These are phyloP conservation scores for Orbilia javanica DNA, from an alignment of 2,329 filamentous ascomycete genomes.

Conservation along the genomic window DNA sequence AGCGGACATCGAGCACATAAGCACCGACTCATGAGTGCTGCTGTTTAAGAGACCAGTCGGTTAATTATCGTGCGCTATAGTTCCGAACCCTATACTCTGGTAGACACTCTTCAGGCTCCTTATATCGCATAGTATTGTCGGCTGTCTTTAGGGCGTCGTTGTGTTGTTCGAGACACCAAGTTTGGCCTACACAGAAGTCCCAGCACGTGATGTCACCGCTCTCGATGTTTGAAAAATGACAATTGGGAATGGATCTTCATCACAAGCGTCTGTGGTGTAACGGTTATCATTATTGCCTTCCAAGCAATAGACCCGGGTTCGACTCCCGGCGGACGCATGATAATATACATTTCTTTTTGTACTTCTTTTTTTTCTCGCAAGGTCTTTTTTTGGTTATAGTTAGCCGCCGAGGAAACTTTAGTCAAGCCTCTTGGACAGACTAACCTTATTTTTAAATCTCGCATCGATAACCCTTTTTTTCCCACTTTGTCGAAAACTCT, in stretches of 20 bases:
- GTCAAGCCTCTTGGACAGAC: too few relatives aligned
- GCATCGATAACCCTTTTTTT: too few relatives aligned
- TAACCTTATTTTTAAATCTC: too few relatives aligned
- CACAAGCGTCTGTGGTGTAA: slow-evolving; percentile 24
- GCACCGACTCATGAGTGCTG: too few relatives aligned
- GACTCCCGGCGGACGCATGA: slow-evolving; percentile 20
- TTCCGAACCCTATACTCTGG: neutral
- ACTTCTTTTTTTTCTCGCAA: neutral
- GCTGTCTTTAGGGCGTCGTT: neutral
- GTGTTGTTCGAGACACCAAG: neutral
- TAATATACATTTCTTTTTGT: neutral
- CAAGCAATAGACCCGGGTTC: slow-evolving; percentile 26
- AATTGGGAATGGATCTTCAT: neutral
- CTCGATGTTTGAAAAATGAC: neutral
- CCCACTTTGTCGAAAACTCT: too few relatives aligned
- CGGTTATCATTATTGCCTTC: slow-evolving; percentile 30
- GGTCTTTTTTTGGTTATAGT: neutral
- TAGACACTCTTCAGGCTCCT: neutral
- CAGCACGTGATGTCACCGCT: neutral
- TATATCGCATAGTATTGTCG: neutral
- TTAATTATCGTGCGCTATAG: neutral
- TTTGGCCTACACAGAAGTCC: neutral
- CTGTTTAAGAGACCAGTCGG: neutral
- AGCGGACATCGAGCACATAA: neutral
- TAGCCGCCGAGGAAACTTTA: neutral